Conservation (phyloP, 225 moss, liverwort and hornwort species). For the Asterella californica region DNA sequence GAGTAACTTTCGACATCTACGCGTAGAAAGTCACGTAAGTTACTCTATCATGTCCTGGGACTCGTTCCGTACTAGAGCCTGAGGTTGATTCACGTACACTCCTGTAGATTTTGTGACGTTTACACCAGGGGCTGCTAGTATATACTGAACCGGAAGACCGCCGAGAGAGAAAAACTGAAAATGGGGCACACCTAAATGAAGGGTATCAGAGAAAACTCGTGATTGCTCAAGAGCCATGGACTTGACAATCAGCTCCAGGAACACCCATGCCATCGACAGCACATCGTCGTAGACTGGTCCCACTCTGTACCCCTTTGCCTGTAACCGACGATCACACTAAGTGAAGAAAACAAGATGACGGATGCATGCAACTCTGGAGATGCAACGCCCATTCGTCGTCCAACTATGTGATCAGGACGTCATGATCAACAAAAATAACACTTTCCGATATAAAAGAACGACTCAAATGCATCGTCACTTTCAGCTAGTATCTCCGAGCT, state of each 20-base stretch:
- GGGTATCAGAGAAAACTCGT: slow-evolving; percentile 75
- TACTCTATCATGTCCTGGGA: not conserved
- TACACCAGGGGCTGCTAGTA: not conserved
- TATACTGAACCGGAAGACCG: not conserved
- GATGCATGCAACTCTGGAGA: not conserved
- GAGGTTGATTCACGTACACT: too few relatives aligned
- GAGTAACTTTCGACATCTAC: not conserved
- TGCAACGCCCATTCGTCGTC: not conserved
- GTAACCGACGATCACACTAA: slow-evolving; percentile 6
- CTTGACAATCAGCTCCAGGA: slow-evolving; percentile 93
- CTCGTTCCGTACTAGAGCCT: not conserved
- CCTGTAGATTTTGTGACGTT: too few relatives aligned
- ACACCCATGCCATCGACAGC: slow-evolving; percentile 97
- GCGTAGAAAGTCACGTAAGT: too few relatives aligned
- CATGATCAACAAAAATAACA: not conserved
- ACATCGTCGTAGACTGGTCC: slow-evolving; percentile 98
- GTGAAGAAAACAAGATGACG: not conserved
- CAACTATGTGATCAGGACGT: not conserved
- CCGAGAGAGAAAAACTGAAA: not conserved
- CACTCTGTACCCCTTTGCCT: slow-evolving; percentile 98
- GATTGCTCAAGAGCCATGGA: slow-evolving; percentile 97
- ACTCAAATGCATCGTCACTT: not conserved
- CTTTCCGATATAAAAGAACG: not conserved
- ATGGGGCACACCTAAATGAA: slow-evolving; percentile 56
- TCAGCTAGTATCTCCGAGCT: not conserved